A percentile compares a stretch with the other conserved stretches of the same genome.
Evolutionary conservation across 768 basidiomycete genomes (phyloP).

Genomic region (Lentinula aciculospora): DNA sequence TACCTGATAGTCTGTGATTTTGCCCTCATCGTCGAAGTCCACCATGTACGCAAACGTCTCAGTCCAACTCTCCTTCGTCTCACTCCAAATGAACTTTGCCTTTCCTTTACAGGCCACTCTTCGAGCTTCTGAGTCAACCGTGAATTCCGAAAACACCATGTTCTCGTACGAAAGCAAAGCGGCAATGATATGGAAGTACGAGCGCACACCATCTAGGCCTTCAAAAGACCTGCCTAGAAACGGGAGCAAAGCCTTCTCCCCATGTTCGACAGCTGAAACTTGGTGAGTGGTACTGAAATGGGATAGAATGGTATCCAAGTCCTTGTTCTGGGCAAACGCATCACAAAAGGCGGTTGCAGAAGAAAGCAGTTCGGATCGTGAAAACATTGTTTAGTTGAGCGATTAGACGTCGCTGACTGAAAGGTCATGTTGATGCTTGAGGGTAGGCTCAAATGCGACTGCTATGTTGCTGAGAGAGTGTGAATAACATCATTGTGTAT

Average conservation of each 20-base stretch:
- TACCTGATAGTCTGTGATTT: slow-evolving; percentile 55
- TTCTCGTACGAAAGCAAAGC: slow-evolving; percentile 42
- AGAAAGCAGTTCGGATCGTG: slow-evolving; percentile 30
- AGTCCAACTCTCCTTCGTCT: slow-evolving; percentile 49
- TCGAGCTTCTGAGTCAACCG: slow-evolving; percentile 42
- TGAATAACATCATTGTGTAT: background rate
- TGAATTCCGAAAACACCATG: slow-evolving; percentile 49
- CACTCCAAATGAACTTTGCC: slow-evolving; percentile 52
- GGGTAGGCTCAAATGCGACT: no score
- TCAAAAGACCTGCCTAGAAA: slow-evolving; percentile 50
- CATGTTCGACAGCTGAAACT: slow-evolving; percentile 48
- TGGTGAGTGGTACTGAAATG: slow-evolving; percentile 44
- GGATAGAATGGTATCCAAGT: slow-evolving; percentile 35
- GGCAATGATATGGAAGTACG: slow-evolving; percentile 46
- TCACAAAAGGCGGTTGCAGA: slow-evolving; percentile 45
- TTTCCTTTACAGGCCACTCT: slow-evolving; percentile 52
- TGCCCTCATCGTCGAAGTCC: slow-evolving; percentile 52
- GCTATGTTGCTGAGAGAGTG: background rate
- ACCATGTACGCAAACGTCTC: slow-evolving; percentile 57
- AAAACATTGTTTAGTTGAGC: slow-evolving; percentile 13
- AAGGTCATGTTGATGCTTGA: background rate
- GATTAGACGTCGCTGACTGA: background rate
- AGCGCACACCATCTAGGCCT: slow-evolving; percentile 34
- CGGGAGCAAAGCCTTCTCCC: slow-evolving; percentile 47
- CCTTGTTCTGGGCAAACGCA: slow-evolving; percentile 41